These are phyloP conservation scores for Paramecium octaurelia DNA, from an alignment of 73 alveolate species.

Conservation along the genomic window DNA sequence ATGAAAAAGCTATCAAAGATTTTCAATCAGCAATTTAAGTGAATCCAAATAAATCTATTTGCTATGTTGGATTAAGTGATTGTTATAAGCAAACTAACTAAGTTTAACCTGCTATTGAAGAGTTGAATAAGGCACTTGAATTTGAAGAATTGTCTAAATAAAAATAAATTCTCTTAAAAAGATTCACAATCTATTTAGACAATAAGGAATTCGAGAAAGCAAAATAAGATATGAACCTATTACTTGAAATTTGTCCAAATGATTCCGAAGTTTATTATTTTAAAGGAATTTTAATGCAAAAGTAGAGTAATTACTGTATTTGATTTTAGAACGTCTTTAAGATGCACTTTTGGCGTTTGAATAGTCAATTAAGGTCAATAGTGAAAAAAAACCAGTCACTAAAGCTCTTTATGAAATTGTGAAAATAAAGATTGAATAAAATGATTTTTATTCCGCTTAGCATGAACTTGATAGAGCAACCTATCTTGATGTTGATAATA, in stretches of 20 bases:
- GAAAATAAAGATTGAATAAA: conserved; percentile 71
- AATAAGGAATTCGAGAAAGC: neutral
- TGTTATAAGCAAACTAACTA: conserved; percentile 54
- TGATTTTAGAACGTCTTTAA: conserved; percentile 44
- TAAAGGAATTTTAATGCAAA: conserved; percentile 68
- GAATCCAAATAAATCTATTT: conserved; percentile 22
- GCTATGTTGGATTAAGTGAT: conserved; percentile 76
- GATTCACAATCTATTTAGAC: neutral
- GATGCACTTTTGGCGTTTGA: conserved; percentile 76
- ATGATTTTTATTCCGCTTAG: conserved; percentile 82
- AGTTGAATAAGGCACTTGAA: conserved; percentile 57
- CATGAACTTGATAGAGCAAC: conserved; percentile 77
- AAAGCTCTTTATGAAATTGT: conserved; percentile 78
- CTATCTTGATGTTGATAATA: conserved; percentile 63
- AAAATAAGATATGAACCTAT: neutral
- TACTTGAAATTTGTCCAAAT: conserved; percentile 34
- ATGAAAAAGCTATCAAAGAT: conserved; percentile 64
- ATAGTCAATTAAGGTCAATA: conserved; percentile 68
- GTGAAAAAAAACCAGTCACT: conserved; percentile 68
- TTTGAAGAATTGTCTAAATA: conserved; percentile 1
- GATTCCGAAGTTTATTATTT: conserved; percentile 71
- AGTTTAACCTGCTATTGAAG: conserved; percentile 55
- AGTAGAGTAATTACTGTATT: conserved; percentile 21
- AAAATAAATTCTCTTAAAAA: conserved; percentile 26
- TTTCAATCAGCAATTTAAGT: conserved; percentile 39